phyloP scores from a whole-genome alignment of 306 rosid species.

The Corylus avellana region DNA sequence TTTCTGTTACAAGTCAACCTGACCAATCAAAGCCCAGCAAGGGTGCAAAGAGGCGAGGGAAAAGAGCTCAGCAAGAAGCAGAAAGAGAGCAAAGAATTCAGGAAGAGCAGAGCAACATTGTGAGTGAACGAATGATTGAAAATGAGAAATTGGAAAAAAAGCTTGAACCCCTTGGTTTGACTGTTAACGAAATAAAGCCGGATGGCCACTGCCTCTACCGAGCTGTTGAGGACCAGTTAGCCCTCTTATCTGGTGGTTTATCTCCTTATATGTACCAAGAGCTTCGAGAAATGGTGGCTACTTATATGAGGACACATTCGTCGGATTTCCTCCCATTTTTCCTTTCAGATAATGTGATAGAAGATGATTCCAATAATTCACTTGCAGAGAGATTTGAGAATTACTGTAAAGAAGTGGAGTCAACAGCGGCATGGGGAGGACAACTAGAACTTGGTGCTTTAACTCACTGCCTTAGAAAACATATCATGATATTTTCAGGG shows the following conservation, averaged over 20 bases:
- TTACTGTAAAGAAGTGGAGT: slow-evolving; percentile 84
- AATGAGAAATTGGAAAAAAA: slow-evolving; percentile 69
- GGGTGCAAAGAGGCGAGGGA: slow-evolving; percentile 69
- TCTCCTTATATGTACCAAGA: slow-evolving; percentile 72
- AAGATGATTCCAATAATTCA: slow-evolving; percentile 50
- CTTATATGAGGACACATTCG: slow-evolving; percentile 72
- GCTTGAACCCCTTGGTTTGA: slow-evolving; percentile 82
- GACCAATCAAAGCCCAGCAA: slow-evolving; percentile 65
- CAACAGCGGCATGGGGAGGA: slow-evolving; percentile 95
- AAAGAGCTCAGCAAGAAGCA: slow-evolving; percentile 79
- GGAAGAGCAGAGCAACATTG: slow-evolving; percentile 71
- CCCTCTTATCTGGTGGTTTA: slow-evolving; percentile 49
- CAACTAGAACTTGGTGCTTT: slow-evolving; percentile 94
- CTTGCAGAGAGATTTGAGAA: slow-evolving; percentile 62
- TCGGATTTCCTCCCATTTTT: slow-evolving; percentile 77
- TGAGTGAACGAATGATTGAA: slow-evolving; percentile 77
- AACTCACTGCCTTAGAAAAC: slow-evolving; percentile 78
- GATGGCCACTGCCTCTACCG: slow-evolving; percentile 97
- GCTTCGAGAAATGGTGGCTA: slow-evolving; percentile 78
- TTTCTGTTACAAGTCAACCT: slow-evolving; percentile 61
- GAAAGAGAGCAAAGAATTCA: slow-evolving; percentile 86
- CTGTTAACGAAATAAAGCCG: slow-evolving; percentile 76
- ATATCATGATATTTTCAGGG: slow-evolving; percentile 82
- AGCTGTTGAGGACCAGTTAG: slow-evolving; percentile 81
- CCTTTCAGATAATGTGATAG: slow-evolving; percentile 59